A percentile compares a stretch with the other conserved stretches of the same genome.
phyloP scores from a whole-genome alignment of 345 rosid species.

The Geranium rotundifolium region DNA sequence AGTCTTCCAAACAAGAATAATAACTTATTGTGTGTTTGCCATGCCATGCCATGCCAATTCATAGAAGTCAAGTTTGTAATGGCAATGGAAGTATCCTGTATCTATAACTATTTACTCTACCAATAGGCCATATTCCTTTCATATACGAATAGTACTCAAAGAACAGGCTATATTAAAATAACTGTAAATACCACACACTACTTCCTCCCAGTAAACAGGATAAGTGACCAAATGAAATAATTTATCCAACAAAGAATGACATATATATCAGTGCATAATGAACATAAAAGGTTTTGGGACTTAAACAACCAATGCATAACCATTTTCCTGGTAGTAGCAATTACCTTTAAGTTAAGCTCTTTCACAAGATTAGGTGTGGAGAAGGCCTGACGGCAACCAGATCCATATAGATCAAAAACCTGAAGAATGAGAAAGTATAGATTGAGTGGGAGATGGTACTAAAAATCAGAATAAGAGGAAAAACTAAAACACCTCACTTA shows the following conservation, averaged over 20 bases:
- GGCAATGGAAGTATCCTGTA: neutral
- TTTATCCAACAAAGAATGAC: neutral
- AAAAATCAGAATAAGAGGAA: neutral
- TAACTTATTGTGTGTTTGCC: neutral
- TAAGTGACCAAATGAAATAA: neutral
- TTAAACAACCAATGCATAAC: too few relatives aligned
- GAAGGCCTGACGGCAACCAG: conserved; percentile 54
- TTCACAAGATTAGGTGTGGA: conserved; percentile 68
- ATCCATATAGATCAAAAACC: conserved; percentile 93
- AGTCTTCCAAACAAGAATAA: neutral
- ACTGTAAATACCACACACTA: neutral
- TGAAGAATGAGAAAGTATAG: conserved; percentile 12
- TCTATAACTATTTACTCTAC: neutral
- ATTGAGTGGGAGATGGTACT: neutral
- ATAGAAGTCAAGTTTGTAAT: neutral
- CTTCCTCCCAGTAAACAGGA: neutral
- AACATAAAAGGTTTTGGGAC: neutral
- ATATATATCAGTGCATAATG: neutral
- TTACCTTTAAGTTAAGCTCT: conserved; percentile 76
- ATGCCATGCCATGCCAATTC: neutral
- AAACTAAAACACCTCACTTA: neutral
- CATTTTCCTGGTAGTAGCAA: neutral
- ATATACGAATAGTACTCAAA: neutral
- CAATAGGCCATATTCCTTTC: neutral
- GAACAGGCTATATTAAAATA: too few relatives aligned